Conservation (phyloP, 2,329 filamentous ascomycete species). For the Aspergillus hiratsukae region DNA sequence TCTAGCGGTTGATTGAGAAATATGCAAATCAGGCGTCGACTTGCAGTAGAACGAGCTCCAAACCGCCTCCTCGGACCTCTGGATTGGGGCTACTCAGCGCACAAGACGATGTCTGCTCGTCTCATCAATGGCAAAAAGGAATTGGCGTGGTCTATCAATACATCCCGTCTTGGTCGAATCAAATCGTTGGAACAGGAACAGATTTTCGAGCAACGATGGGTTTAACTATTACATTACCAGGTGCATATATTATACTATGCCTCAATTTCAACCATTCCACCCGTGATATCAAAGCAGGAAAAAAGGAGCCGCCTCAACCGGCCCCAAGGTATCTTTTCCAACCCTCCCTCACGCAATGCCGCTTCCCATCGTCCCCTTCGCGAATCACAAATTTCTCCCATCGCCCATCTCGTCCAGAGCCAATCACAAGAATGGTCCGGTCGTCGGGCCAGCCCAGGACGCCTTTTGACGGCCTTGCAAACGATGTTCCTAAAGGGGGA, state of each 20-base stretch:
- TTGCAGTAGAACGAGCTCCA: background rate
- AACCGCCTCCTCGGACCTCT: background rate
- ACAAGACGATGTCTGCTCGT: background rate
- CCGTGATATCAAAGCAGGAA: background rate
- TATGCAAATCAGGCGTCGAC: background rate
- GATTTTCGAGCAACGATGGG: background rate
- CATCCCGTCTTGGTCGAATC: background rate
- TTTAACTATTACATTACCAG: background rate
- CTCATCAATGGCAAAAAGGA: background rate
- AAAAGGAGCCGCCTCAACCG: slow-evolving; percentile 16
- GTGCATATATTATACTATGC: background rate
- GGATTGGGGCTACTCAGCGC: background rate
- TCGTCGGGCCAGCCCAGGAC: slow-evolving; percentile 80
- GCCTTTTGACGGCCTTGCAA: slow-evolving; percentile 68
- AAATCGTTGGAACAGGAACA: background rate
- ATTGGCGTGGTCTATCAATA: background rate
- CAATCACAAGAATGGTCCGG: slow-evolving; percentile 67
- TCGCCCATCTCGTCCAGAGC: slow-evolving; percentile 71
- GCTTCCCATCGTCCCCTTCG: slow-evolving; percentile 64
- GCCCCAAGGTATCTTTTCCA: slow-evolving; percentile 73
- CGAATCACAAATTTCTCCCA: slow-evolving; percentile 83
- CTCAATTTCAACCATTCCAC: background rate
- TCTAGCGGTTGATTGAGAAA: no score
- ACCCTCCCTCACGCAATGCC: slow-evolving; percentile 64
- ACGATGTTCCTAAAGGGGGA: slow-evolving; percentile 50